These are phyloP conservation scores for Scorias spongiosa DNA, from an alignment of 2,329 filamentous ascomycete species.

Conservation along the genomic window DNA sequence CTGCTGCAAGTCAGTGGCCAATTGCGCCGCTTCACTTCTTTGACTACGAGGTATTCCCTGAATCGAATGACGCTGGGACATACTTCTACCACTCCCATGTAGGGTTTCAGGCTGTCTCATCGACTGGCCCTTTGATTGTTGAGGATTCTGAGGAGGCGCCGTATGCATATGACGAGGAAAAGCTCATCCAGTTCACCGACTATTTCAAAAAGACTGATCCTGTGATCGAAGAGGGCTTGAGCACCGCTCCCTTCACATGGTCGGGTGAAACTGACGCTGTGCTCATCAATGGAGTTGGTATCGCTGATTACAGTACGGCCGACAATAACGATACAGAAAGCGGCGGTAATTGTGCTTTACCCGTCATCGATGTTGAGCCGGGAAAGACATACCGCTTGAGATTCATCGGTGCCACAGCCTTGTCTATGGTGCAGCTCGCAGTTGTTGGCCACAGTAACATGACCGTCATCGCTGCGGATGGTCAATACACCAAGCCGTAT, in stretches of 20 bases:
- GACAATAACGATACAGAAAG: neutral
- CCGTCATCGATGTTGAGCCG: constrained; percentile 43
- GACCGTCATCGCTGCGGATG: constrained; percentile 46
- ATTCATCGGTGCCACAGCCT: constrained; percentile 41
- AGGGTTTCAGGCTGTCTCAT: constrained; percentile 45
- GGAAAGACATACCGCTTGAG: constrained; percentile 47
- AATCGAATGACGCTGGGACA: constrained; percentile 40
- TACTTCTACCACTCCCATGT: constrained; percentile 58
- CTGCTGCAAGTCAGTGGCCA: constrained; percentile 48
- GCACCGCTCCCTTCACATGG: constrained; percentile 38
- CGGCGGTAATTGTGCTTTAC: constrained; percentile 26
- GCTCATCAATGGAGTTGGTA: constrained; percentile 42
- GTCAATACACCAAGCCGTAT: constrained; percentile 34
- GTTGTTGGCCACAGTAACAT: constrained; percentile 43
- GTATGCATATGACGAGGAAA: constrained; percentile 48
- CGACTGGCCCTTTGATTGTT: constrained; percentile 44
- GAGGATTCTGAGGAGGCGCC: constrained; percentile 31
- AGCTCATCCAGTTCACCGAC: constrained; percentile 40
- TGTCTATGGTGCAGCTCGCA: constrained; percentile 39
- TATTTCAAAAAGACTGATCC: constrained; percentile 41
- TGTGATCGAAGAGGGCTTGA: constrained; percentile 36
- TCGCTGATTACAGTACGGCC: constrained; percentile 20
- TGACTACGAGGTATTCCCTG: constrained; percentile 48
- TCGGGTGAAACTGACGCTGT: constrained; percentile 43
- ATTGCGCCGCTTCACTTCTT: constrained; percentile 48